Evolutionary conservation across 441 rosid genomes (phyloP).

Genomic region (Gossypium lobatum): DNA sequence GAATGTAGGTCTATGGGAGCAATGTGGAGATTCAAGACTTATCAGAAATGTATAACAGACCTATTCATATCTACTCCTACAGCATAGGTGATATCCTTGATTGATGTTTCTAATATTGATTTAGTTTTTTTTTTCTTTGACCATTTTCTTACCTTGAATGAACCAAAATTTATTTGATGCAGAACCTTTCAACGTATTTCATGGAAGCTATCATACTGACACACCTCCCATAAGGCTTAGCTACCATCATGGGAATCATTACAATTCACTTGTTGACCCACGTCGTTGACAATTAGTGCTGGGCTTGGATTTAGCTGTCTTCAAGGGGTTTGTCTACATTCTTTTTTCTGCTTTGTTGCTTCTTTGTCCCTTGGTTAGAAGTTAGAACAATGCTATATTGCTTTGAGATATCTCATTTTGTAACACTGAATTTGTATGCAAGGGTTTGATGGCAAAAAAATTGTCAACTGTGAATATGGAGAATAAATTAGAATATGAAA

Average conservation of each 20-base stretch:
- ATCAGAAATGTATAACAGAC: constrained; percentile 96
- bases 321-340: constrained; percentile 56
- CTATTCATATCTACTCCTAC: constrained; percentile 91
- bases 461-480: not conserved
- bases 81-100: constrained; percentile 57
- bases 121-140: not conserved
- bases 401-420: not conserved
- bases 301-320: constrained; percentile 97
- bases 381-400: not conserved
- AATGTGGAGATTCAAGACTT: constrained; percentile 93
- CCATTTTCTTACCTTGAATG: constrained; percentile 5
- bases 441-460: not conserved
- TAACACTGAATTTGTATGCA: not conserved
- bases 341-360: not conserved
- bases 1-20: constrained; percentile 92
- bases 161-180: constrained; percentile 19
- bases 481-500: not conserved
- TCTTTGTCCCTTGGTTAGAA: not conserved
- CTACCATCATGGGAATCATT: constrained; percentile 95
- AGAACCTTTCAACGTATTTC: constrained; percentile 96
- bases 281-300: constrained; percentile 81
- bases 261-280: constrained; percentile 93
- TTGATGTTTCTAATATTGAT: not conserved
- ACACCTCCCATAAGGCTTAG: constrained; percentile 83
- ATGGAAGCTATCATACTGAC: constrained; percentile 84